Evolutionary conservation across 2,329 filamentous ascomycete genomes (phyloP), one percentile per base, ranked within the genome.

Genomic region (Arthrobotrys conoides): DNA sequence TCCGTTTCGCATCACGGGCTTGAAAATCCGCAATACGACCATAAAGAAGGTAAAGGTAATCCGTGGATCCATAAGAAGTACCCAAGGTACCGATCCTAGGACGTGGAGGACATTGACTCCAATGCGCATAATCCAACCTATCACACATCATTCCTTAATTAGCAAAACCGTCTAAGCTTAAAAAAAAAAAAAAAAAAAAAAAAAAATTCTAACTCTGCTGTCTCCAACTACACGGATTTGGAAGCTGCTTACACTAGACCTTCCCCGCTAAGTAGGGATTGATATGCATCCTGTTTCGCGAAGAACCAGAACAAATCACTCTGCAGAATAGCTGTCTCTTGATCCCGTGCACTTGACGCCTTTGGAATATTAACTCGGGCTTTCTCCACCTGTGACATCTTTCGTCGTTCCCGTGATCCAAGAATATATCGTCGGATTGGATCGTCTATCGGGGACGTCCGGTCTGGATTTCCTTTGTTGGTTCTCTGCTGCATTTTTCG

Each of bases 291-390:
- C 87, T 97, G 96, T 84, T 97, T 97, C 82, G 89, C 91, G 83
- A 94, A 97, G 92, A 94, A 97, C 94, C 95, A 99, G 83, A 92
- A 96, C 4, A 98, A 85, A 84, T 98, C 96, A 80, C 92, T 90
- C 46, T 96, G 87, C 16, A 92, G 91, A 82, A 96, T 92, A 82
- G 92, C 97, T 48, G 89, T 90, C 79, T 93, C 91, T 59, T 97
- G 88, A 78, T 98, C 94, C 79, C 73, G 67, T 36, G 46, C 61
- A 30, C 80, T 80, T 41, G 65, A 75, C 70, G 27, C 80, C 80
- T 67, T 85, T 81, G 69, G 84, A 53, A 27, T 71, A 83, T 6
- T 53, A n/a, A 48, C 73, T n/a, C 67, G 71, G 16, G 38, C 30
- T 27, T 63, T 70, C 30, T 76, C 66, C 24, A 49, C 59, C 41